These are phyloP conservation scores for Sporothrix pallida DNA, from an alignment of 2,329 filamentous ascomycete genomes.

Conservation along the genomic window DNA sequence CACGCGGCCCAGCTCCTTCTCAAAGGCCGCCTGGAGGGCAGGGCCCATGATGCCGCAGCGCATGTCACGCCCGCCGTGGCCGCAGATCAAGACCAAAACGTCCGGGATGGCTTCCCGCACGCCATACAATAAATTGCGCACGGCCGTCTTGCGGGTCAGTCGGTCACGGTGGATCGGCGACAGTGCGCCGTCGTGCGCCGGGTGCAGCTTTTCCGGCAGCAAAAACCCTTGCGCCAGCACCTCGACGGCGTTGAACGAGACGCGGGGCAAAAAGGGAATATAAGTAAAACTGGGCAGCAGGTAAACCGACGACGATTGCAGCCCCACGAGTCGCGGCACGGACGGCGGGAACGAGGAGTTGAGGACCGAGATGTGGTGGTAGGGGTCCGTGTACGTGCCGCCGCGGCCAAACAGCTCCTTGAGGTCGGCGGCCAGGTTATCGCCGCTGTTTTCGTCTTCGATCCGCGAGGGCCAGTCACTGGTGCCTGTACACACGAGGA, in stretches of 20 bases:
- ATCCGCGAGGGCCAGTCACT: slow-evolving; percentile 83
- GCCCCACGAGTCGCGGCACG: slow-evolving; percentile 53
- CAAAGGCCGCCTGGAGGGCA: slow-evolving; percentile 73
- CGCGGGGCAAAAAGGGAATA: slow-evolving; percentile 71
- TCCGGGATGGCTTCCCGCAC: slow-evolving; percentile 66
- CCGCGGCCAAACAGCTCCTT: slow-evolving; percentile 72
- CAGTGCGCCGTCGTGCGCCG: slow-evolving; percentile 61
- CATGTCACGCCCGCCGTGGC: slow-evolving; percentile 80
- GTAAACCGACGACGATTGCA: slow-evolving; percentile 69
- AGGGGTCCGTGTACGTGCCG: slow-evolving; percentile 75
- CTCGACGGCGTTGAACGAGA: slow-evolving; percentile 61
- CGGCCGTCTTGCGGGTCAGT: slow-evolving; percentile 58
- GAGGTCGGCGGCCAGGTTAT: slow-evolving; percentile 72
- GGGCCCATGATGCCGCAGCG: slow-evolving; percentile 84
- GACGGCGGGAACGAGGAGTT: slow-evolving; percentile 75
- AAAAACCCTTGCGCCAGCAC: slow-evolving; percentile 69
- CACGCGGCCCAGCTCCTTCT: slow-evolving; percentile 57
- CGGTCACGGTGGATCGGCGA: slow-evolving; percentile 63
- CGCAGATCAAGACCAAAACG: slow-evolving; percentile 83
- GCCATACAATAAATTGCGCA: slow-evolving; percentile 57
- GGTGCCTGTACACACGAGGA: slow-evolving; percentile 81
- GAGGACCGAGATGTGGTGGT: slow-evolving; percentile 77
- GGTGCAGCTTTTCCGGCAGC: slow-evolving; percentile 66
- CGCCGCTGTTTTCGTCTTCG: slow-evolving; percentile 74
- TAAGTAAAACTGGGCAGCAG: slow-evolving; percentile 85